Conservation (phyloP, 2,329 filamentous ascomycete species). For the Scytalidium sp. region DNA sequence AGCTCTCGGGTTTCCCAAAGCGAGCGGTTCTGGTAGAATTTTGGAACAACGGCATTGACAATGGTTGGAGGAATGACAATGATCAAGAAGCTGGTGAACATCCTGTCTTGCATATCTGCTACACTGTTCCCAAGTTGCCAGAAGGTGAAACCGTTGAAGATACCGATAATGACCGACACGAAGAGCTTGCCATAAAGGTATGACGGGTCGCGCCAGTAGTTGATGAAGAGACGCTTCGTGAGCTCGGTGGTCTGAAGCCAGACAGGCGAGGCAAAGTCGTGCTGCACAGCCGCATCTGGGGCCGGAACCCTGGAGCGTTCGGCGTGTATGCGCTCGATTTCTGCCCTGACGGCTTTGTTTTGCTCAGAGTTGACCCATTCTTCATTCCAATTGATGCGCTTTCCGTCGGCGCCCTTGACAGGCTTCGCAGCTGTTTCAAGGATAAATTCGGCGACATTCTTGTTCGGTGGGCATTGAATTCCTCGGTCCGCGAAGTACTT, state of each 20-base stretch:
- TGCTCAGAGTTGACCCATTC: slow-evolving; percentile 69
- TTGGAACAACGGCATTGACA: slow-evolving; percentile 72
- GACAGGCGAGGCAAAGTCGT: slow-evolving; percentile 66
- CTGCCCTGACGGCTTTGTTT: slow-evolving; percentile 53
- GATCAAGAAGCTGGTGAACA: slow-evolving; percentile 70
- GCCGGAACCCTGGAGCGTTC: slow-evolving; percentile 33
- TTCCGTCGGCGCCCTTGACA: slow-evolving; percentile 48
- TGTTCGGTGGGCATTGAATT: slow-evolving; percentile 61
- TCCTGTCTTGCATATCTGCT: slow-evolving; percentile 70
- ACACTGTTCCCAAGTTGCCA: slow-evolving; percentile 64
- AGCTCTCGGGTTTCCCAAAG: slow-evolving; percentile 74
- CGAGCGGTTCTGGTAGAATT: slow-evolving; percentile 70
- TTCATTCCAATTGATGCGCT: slow-evolving; percentile 67
- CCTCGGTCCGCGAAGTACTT: slow-evolving; percentile 68
- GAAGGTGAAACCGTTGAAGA: slow-evolving; percentile 81
- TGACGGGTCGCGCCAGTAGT: slow-evolving; percentile 74
- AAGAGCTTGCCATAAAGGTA: slow-evolving; percentile 79
- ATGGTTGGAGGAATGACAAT: slow-evolving; percentile 64
- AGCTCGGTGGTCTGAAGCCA: slow-evolving; percentile 61
- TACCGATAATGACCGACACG: slow-evolving; percentile 65
- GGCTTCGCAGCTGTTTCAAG: slow-evolving; percentile 62
- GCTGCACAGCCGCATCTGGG: slow-evolving; percentile 32
- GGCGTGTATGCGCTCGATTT: slow-evolving; percentile 52
- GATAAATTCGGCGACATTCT: slow-evolving; percentile 66
- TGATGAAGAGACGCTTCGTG: slow-evolving; percentile 66